phyloP scores from a whole-genome alignment of 768 basidiomycete species.

The Suillus lakei region DNA sequence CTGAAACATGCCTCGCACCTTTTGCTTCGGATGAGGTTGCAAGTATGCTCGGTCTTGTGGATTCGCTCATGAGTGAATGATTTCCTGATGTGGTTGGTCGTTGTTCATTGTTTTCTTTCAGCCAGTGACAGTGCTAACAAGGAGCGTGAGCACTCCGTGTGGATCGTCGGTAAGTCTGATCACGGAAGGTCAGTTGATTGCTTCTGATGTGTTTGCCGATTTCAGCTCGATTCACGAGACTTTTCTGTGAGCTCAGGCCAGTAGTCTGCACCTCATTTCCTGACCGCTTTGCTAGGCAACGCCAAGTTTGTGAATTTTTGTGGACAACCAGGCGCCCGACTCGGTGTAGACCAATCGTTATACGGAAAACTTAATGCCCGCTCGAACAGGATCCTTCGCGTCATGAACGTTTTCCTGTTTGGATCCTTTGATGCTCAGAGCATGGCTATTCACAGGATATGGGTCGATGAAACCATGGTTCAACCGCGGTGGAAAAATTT shows the following conservation, averaged over 20 bases:
- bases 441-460: slow-evolving; percentile 44
- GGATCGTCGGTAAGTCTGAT: background rate
- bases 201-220: background rate
- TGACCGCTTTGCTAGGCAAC: slow-evolving; percentile 16
- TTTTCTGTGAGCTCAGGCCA: slow-evolving; percentile 6
- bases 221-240: slow-evolving; percentile 11
- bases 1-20: slow-evolving; percentile 10
- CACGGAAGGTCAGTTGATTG: background rate
- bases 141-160: background rate
- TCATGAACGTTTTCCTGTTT: slow-evolving; percentile 45
- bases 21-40: slow-evolving; percentile 10
- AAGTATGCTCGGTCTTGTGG: slow-evolving; percentile 9
- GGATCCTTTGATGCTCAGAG: slow-evolving; percentile 49
- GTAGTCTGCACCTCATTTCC: background rate
- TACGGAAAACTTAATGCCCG: slow-evolving; percentile 6
- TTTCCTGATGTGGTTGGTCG: background rate
- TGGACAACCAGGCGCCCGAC: slow-evolving; percentile 42
- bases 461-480: slow-evolving; percentile 47
- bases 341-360: slow-evolving; percentile 32
- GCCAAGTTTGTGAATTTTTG: slow-evolving; percentile 40
- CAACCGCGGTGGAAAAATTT: slow-evolving; percentile 43
- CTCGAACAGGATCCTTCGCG: slow-evolving; percentile 16
- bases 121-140: background rate
- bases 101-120: background rate
- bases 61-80: slow-evolving; percentile 1